Percentiles rank a stretch among this genome's conserved stretches.
phyloP scores from a whole-genome alignment of 1,139 yeast species.

The Nadsonia starkeyi-henricii region DNA sequence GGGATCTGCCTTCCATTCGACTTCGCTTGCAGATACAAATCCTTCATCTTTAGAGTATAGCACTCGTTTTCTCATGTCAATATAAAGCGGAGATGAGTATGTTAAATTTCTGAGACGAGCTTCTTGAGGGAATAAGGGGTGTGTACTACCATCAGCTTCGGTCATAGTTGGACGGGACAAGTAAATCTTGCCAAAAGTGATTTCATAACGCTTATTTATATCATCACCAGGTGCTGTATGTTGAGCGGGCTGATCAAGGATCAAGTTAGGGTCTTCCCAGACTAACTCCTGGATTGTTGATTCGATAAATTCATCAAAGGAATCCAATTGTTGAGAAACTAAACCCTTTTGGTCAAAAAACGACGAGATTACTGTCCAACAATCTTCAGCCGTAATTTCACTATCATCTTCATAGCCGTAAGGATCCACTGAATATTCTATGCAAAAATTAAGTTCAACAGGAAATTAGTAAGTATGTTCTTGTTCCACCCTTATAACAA shows the following conservation, averaged over 20 bases:
- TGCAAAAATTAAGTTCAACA: too few relatives aligned
- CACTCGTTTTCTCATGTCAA: constrained; percentile 87
- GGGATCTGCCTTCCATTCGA: constrained; percentile 51
- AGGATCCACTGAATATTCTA: constrained; percentile 29
- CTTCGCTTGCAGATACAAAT: constrained; percentile 39
- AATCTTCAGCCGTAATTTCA: constrained; percentile 91
- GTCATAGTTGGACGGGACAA: constrained; percentile 96
- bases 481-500: too few relatives aligned
- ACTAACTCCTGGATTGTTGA: constrained; percentile 93
- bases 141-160: constrained; percentile 99
- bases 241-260: constrained; percentile 95
- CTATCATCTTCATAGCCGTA: constrained; percentile 56
- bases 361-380: constrained; percentile 96
- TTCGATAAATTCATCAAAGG: constrained; percentile 95
- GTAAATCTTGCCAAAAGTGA: constrained; percentile 91
- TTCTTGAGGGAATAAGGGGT: constrained; percentile 95
- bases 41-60: constrained; percentile 70
- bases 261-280: constrained; percentile 87
- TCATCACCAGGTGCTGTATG: constrained; percentile 85
- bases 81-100: constrained; percentile 89
- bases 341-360: constrained; percentile 94
- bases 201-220: constrained; percentile 83
- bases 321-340: constrained; percentile 94
- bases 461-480: too few relatives aligned
- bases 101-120: constrained; percentile 93